These are phyloP conservation scores for Lentinula novae-zelandiae DNA, from an alignment of 1,284 basidiomycete species.

Conservation along the genomic window DNA sequence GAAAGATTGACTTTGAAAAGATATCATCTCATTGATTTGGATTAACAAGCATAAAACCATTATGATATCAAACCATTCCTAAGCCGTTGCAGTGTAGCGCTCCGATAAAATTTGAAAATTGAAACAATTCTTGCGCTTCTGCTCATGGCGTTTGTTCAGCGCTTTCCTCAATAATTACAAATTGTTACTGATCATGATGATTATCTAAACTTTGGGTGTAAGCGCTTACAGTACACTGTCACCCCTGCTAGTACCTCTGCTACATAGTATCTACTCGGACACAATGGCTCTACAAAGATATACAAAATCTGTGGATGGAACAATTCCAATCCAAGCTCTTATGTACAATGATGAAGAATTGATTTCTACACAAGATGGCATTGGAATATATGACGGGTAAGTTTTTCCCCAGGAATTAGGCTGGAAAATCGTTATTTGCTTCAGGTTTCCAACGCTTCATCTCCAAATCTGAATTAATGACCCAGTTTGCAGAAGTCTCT, in stretches of 20 bases:
- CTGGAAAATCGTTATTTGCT: not conserved
- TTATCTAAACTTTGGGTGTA: too few species aligned
- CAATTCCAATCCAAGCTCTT: constrained; percentile 70
- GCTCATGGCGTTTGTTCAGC: too few species aligned
- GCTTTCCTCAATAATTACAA: too few species aligned
- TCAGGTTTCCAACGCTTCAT: constrained; percentile 16
- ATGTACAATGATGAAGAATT: constrained; percentile 78
- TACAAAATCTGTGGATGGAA: constrained; percentile 59
- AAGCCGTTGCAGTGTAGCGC: too few species aligned
- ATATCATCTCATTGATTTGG: too few species aligned
- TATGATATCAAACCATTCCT: too few species aligned
- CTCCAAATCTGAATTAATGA: constrained; percentile 25
- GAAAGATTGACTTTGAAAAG: too few species aligned
- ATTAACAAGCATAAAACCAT: too few species aligned
- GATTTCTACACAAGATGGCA: constrained; percentile 66
- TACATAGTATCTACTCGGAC: not conserved
- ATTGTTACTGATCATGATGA: too few species aligned
- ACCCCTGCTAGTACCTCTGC: too few species aligned
- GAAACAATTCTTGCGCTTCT: too few species aligned
- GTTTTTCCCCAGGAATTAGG: constrained; percentile 21
- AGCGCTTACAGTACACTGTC: not conserved
- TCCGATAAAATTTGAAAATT: too few species aligned
- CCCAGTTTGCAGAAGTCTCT: constrained; percentile 77
- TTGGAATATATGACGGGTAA: constrained; percentile 91
- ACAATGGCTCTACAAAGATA: constrained; percentile 53